These are phyloP conservation scores for Cladosporium sp. DNA, from an alignment of 2,329 filamentous ascomycete genomes.

Conservation along the genomic window DNA sequence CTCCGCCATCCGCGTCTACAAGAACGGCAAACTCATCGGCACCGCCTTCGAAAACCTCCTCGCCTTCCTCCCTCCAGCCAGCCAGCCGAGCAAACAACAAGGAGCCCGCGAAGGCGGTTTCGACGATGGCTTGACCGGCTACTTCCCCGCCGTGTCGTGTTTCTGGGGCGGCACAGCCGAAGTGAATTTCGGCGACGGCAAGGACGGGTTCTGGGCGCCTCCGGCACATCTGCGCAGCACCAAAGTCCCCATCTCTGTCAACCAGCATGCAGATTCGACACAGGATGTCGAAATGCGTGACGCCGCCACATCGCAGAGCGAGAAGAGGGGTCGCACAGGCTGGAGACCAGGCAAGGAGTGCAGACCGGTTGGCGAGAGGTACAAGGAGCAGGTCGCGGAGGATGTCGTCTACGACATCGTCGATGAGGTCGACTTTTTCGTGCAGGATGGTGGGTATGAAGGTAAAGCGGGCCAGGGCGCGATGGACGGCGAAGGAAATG, in stretches of 20 bases:
- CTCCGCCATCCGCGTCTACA: slow-evolving; percentile 83
- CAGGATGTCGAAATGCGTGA: slow-evolving; percentile 33
- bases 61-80: slow-evolving; percentile 86
- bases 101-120: slow-evolving; percentile 73
- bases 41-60: slow-evolving; percentile 83
- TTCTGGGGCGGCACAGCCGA: slow-evolving; percentile 89
- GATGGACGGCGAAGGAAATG: not conserved
- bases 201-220: slow-evolving; percentile 77
- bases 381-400: slow-evolving; percentile 89
- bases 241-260: slow-evolving; percentile 8
- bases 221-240: slow-evolving; percentile 50
- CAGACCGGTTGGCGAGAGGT: slow-evolving; percentile 69
- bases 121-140: slow-evolving; percentile 92
- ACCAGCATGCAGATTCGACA: slow-evolving; percentile 3
- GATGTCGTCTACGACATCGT: slow-evolving; percentile 90
- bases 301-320: slow-evolving; percentile 11
- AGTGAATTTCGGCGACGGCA: slow-evolving; percentile 89
- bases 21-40: slow-evolving; percentile 82
- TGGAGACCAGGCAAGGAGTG: slow-evolving; percentile 36
- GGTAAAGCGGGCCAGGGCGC: slow-evolving; percentile 15
- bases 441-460: slow-evolving; percentile 56
- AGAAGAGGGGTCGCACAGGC: slow-evolving; percentile 16
- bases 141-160: slow-evolving; percentile 88
- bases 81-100: slow-evolving; percentile 63
- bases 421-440: slow-evolving; percentile 89